These are phyloP conservation scores for Lonicera japonica DNA, from an alignment of 129 eudicot genomes.

Conservation along the genomic window DNA sequence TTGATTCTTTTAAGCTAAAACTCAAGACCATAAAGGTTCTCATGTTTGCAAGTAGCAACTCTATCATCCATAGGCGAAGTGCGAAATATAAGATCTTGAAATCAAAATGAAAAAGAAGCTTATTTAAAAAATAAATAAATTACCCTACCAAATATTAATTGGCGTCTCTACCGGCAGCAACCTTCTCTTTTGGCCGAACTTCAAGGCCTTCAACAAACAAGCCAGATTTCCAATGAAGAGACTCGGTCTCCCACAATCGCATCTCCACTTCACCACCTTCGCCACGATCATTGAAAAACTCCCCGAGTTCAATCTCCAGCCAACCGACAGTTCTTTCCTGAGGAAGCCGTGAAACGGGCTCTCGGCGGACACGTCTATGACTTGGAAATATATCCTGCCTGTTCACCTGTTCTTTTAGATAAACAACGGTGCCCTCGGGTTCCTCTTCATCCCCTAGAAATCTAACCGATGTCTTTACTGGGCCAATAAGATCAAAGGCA, in stretches of 20 bases:
- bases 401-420: not conserved
- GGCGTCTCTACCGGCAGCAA: slow-evolving; percentile 44
- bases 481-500: slow-evolving; percentile 23
- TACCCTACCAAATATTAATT: too few relatives aligned
- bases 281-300: slow-evolving; percentile 24
- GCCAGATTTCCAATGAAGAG: slow-evolving; percentile 38
- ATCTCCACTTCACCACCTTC: slow-evolving; percentile 48
- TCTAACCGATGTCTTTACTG: slow-evolving; percentile 24
- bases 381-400: not conserved
- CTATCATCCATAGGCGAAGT: too few relatives aligned
- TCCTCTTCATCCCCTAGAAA: slow-evolving; percentile 13
- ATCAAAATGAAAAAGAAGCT: too few relatives aligned
- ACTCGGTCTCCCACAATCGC: slow-evolving; percentile 28
- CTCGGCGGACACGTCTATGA: not conserved
- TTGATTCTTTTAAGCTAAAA: too few relatives aligned
- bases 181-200: not conserved
- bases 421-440: slow-evolving; percentile 1
- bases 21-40: too few relatives aligned
- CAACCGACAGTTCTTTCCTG: slow-evolving; percentile 44
- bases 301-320: slow-evolving; percentile 63
- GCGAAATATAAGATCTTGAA: too few relatives aligned
- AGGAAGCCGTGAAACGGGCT: slow-evolving; percentile 9
- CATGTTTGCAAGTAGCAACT: too few relatives aligned
- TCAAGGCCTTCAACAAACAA: slow-evolving; percentile 60
- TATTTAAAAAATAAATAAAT: too few relatives aligned